Base-by-base conservation (phyloP, 2,329 filamentous ascomycete genomes). In the Phaeophleospora eucalypticola region DNA sequence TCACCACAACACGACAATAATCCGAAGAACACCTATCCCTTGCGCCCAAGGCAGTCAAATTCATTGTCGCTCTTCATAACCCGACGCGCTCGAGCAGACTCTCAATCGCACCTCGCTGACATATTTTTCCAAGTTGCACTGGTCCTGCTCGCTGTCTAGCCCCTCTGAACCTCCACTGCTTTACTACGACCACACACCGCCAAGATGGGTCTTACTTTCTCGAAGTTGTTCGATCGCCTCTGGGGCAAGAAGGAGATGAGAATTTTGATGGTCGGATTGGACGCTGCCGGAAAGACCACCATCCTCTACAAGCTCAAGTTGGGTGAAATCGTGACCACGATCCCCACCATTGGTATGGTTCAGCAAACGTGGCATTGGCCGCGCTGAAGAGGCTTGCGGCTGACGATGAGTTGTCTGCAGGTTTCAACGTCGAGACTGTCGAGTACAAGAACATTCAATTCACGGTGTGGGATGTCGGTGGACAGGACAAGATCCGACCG, bases 381-480 rank as follows among this genome's bases (percentile, higher is more conserved):
- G 16, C 29, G 15, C 33, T 6, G n/a, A 36, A 24, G 33, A 18
- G 32, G n/a, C n/a, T n/a, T n/a, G n/a, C n/a, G n/a, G n/a, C n/a
- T n/a, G n/a, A n/a, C 32, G 15, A 20, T 6, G 6, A 29, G 24
- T 12, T 12, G 12, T 7, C 24, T 29, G 42, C 60, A 75, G 74
- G 91, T 61, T 97, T 97, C 81, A 97, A 97, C 80, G 93, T 97
- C 71, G 91, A 97, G 79, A 95, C 89, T 3, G 90, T 97, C 64
- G 94, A 90, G 59, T 96, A 95, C 79, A 96, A 96, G 81, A 97
- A 97, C 71, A 90, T 96, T 73, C 94, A 96, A 74, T 97, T 97
- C 78, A 97, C 94, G 65, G 91, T 97, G 55, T 97, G 91, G 91
- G 91, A 97, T 76, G 91, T 97, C 51, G 91, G 91, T 71, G 91